These are phyloP conservation scores for Hypocreales sp. DNA, from an alignment of 2,329 filamentous ascomycete species.

Conservation along the genomic window DNA sequence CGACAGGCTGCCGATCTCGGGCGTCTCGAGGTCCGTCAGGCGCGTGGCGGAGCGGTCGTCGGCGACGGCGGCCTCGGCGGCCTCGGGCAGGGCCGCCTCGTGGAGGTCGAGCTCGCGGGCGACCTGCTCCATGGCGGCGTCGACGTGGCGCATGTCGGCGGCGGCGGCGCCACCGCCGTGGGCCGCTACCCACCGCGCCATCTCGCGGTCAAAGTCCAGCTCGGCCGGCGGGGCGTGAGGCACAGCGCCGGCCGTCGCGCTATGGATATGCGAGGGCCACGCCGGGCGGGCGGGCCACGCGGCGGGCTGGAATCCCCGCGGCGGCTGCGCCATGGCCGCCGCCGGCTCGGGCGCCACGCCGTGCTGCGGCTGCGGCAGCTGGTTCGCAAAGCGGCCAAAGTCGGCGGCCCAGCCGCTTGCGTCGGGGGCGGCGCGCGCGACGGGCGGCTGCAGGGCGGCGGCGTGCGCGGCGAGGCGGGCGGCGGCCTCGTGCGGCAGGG, in stretches of 20 bases:
- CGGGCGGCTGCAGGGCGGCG: slow-evolving; percentile 11
- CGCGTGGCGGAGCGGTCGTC: not conserved
- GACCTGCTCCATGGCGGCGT: slow-evolving; percentile 26
- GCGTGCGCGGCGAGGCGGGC: slow-evolving; percentile 18
- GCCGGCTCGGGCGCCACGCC: slow-evolving; percentile 7
- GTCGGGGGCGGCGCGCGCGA: slow-evolving; percentile 8
- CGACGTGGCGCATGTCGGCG: slow-evolving; percentile 23
- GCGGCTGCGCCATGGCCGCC: slow-evolving; percentile 9
- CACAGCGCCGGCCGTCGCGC: slow-evolving; percentile 4
- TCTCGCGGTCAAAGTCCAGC: slow-evolving; percentile 23
- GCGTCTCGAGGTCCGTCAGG: slow-evolving; percentile 14
- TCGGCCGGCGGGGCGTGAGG: slow-evolving; percentile 10
- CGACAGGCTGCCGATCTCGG: slow-evolving; percentile 17
- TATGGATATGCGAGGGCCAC: too few species aligned
- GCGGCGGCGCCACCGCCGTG: slow-evolving; percentile 15
- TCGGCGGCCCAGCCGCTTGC: slow-evolving; percentile 20
- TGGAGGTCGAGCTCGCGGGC: slow-evolving; percentile 23
- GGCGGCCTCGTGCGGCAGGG: slow-evolving; percentile 17
- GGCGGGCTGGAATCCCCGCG: not conserved
- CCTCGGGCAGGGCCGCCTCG: slow-evolving; percentile 13
- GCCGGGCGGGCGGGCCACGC: too few species aligned
- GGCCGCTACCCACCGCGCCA: slow-evolving; percentile 23
- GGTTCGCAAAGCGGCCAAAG: slow-evolving; percentile 15
- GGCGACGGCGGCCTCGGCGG: slow-evolving; percentile 2
- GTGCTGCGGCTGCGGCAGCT: slow-evolving; percentile 7